Percentiles rank a stretch among this genome's conserved stretches.
Conservation (phyloP, 495 filamentous ascomycete genomes). For the Amorphotheca resinae region DNA sequence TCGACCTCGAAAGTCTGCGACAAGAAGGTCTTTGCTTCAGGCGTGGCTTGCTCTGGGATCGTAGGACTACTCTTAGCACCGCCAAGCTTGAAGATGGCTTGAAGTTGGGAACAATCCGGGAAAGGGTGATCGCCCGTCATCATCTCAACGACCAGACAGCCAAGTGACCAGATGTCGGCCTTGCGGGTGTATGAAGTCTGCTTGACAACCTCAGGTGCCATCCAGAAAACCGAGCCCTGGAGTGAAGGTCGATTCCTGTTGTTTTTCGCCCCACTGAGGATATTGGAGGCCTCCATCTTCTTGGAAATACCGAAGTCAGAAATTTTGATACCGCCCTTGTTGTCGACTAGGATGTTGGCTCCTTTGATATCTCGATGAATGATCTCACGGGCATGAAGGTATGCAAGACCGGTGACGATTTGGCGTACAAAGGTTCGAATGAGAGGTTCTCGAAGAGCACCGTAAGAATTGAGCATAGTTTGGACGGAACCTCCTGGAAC, state of each 20-base stretch:
- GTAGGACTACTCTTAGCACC: constrained; percentile 74
- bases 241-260: constrained; percentile 81
- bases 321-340: constrained; percentile 98
- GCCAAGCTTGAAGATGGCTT: constrained; percentile 98
- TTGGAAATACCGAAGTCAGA: constrained; percentile 99
- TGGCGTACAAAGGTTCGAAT: constrained; percentile 96
- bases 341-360: constrained; percentile 97
- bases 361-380: constrained; percentile 99
- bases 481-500: constrained; percentile 95
- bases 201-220: constrained; percentile 97
- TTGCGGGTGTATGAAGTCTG: constrained; percentile 97
- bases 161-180: constrained; percentile 98
- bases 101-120: constrained; percentile 91
- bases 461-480: constrained; percentile 96
- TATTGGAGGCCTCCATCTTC: constrained; percentile 72
- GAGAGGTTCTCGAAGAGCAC: constrained; percentile 81
- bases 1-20: constrained; percentile 89
- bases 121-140: constrained; percentile 95
- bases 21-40: constrained; percentile 77
- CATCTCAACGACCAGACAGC: constrained; percentile 97
- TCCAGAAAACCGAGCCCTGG: constrained; percentile 98
- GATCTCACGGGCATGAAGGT: constrained; percentile 88
- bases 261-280: constrained; percentile 36
- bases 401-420: constrained; percentile 88
- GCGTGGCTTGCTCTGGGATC: constrained; percentile 75